Conservation (phyloP, 768 basidiomycete genomes). For the Collybiopsis luxurians region DNA sequence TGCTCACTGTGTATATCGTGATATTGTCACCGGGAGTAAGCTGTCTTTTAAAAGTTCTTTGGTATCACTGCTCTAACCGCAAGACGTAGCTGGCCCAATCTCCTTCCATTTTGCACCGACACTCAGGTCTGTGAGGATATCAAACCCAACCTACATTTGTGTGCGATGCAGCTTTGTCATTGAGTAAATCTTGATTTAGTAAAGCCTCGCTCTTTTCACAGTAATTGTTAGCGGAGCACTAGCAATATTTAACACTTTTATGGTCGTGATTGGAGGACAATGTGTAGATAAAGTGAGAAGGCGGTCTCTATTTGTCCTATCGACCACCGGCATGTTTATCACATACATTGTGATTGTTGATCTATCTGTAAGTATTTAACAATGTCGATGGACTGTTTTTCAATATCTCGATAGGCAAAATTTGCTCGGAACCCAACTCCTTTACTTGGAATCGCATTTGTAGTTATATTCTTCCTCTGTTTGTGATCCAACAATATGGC, state of each 20-base stretch:
- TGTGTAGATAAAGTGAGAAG: conserved; percentile 49
- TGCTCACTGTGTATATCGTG: conserved; percentile 54
- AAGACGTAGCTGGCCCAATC: too few species aligned
- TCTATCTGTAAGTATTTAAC: conserved; percentile 39
- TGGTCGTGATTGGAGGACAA: conserved; percentile 46
- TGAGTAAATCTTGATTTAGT: too few species aligned
- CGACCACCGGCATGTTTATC: conserved; percentile 36
- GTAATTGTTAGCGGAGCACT: conserved; percentile 56
- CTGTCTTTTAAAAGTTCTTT: too few species aligned
- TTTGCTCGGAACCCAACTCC: conserved; percentile 38
- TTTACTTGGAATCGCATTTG: conserved; percentile 57
- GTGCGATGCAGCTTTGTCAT: too few species aligned
- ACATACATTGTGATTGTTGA: conserved; percentile 46
- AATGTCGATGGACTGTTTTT: too few species aligned
- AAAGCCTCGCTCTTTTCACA: too few species aligned
- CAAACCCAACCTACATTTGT: conserved; percentile 6
- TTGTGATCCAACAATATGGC: conserved; percentile 30
- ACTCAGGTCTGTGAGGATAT: conserved; percentile 32
- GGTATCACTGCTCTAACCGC: too few species aligned
- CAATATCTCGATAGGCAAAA: conserved; percentile 41
- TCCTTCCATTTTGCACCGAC: conserved; percentile 31
- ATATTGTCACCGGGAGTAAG: conserved; percentile 55
- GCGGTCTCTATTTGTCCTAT: conserved; percentile 47
- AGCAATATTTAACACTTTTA: conserved; percentile 54
- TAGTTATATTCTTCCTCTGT: conserved; percentile 15